Percentiles rank a stretch among this genome's conserved stretches.
phyloP scores from a whole-genome alignment of 805 yeast genomes.

The Barnettozyma botsteinii region DNA sequence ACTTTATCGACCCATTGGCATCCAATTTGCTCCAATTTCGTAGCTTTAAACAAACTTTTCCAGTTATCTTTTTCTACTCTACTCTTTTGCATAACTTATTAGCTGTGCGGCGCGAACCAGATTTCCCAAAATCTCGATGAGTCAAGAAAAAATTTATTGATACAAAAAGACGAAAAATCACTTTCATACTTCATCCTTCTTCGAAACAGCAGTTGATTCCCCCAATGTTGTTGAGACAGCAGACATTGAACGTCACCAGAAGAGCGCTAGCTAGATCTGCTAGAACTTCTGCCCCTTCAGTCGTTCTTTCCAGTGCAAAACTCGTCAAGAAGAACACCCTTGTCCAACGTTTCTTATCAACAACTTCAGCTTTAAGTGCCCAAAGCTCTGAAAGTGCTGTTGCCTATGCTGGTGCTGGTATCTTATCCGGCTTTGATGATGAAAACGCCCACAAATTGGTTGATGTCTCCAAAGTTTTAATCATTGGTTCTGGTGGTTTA shows the following conservation, averaged over 20 bases:
- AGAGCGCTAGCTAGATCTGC: constrained; percentile 14
- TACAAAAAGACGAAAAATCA: neutral
- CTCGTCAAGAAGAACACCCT: constrained; percentile 3
- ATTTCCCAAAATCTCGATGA: neutral
- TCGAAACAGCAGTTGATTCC: neutral
- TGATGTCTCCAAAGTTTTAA: constrained; percentile 80
- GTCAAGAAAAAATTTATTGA: neutral
- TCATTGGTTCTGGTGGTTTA: constrained; percentile 95
- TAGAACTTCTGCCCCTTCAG: constrained; percentile 3
- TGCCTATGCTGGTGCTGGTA: constrained; percentile 57
- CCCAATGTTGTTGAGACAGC: constrained; percentile 24
- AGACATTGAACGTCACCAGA: constrained; percentile 22
- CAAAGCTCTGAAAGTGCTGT: constrained; percentile 20
- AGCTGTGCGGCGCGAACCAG: constrained; percentile 1
- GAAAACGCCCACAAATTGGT: constrained; percentile 64
- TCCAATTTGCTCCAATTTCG: too few relatives aligned
- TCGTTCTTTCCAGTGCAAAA: constrained; percentile 13
- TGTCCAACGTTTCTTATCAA: constrained; percentile 13
- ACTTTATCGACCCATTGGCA: too few relatives aligned
- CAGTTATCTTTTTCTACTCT: too few relatives aligned
- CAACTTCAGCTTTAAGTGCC: constrained; percentile 17
- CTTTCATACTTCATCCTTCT: neutral
- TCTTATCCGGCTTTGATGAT: constrained; percentile 49
- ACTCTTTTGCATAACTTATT: too few relatives aligned
- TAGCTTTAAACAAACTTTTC: too few relatives aligned